phyloP scores from a whole-genome alignment of 768 basidiomycete species.

The Holtermanniella nyarrowii region DNA sequence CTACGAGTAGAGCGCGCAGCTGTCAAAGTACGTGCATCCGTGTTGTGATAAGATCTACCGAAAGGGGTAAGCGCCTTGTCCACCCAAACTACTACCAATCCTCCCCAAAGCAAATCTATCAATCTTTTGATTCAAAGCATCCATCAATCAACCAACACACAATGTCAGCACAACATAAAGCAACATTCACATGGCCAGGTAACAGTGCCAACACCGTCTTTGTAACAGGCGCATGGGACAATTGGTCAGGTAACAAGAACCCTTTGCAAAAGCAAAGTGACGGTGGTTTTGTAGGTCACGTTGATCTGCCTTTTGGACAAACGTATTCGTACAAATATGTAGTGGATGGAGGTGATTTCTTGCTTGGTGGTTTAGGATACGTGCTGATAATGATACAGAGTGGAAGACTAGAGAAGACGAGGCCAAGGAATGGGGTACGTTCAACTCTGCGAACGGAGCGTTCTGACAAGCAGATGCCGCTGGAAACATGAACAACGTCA shows the following conservation, averaged over 20 bases:
- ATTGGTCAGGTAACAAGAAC: slow-evolving; percentile 34
- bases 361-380: background rate
- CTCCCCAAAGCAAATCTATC: no score
- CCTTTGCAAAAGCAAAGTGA: slow-evolving; percentile 28
- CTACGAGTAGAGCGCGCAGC: no score
- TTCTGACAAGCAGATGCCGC: slow-evolving; percentile 27
- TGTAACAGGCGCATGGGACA: slow-evolving; percentile 38
- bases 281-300: slow-evolving; percentile 26
- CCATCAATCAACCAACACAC: background rate
- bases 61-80: no score
- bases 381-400: slow-evolving; percentile 15
- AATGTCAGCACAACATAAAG: background rate
- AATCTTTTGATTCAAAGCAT: no score
- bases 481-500: slow-evolving; percentile 41
- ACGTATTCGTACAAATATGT: slow-evolving; percentile 41
- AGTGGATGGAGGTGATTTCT: slow-evolving; percentile 34
- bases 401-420: slow-evolving; percentile 41
- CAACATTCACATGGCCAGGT: background rate
- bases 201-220: slow-evolving; percentile 17
- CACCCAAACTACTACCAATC: no score
- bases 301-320: slow-evolving; percentile 35
- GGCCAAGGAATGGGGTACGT: slow-evolving; percentile 40
- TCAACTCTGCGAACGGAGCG: background rate
- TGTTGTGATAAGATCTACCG: no score
- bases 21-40: no score